Percentiles rank a stretch among this genome's conserved stretches.
phyloP scores from a whole-genome alignment of 2,329 filamentous ascomycete genomes.

The Xylaria hypoxylon region DNA sequence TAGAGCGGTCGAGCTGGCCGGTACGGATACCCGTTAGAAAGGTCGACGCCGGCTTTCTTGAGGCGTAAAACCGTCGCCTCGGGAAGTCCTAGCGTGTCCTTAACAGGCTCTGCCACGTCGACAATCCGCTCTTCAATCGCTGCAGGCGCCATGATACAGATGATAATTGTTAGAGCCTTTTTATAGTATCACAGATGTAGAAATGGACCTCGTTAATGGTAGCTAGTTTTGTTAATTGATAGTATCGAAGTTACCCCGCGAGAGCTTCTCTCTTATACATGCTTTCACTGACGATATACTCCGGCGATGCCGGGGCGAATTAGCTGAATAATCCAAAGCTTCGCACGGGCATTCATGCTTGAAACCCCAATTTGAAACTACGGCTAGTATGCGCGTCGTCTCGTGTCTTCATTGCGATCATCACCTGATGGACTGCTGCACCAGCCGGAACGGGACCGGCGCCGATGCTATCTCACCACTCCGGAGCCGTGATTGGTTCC shows the following conservation, averaged over 20 bases:
- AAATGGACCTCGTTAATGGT: not conserved
- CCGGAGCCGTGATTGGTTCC: conserved; percentile 36
- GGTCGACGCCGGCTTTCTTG: conserved; percentile 75
- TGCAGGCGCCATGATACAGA: conserved; percentile 61
- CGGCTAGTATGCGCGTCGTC: conserved; percentile 22
- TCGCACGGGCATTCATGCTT: not conserved
- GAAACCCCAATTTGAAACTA: not conserved
- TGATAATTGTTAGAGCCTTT: not conserved
- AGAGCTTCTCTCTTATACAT: conserved; percentile 27
- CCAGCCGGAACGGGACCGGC: conserved; percentile 17
- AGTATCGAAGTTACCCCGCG: conserved; percentile 8
- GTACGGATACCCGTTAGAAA: conserved; percentile 78
- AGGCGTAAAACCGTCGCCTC: conserved; percentile 67
- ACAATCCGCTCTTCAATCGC: conserved; percentile 72
- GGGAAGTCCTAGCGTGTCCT: conserved; percentile 73
- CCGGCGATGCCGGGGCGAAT: conserved; percentile 28
- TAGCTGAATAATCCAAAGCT: conserved; percentile 31
- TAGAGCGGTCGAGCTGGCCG: conserved; percentile 75
- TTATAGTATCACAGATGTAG: not conserved
- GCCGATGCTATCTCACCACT: not conserved
- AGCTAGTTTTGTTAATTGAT: not conserved
- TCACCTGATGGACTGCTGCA: conserved; percentile 9
- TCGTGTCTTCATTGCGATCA: conserved; percentile 16
- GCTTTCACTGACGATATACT: not conserved
- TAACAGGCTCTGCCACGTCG: conserved; percentile 71